Conservation (phyloP, 148 eudicot species). For the Simmondsia chinensis region DNA sequence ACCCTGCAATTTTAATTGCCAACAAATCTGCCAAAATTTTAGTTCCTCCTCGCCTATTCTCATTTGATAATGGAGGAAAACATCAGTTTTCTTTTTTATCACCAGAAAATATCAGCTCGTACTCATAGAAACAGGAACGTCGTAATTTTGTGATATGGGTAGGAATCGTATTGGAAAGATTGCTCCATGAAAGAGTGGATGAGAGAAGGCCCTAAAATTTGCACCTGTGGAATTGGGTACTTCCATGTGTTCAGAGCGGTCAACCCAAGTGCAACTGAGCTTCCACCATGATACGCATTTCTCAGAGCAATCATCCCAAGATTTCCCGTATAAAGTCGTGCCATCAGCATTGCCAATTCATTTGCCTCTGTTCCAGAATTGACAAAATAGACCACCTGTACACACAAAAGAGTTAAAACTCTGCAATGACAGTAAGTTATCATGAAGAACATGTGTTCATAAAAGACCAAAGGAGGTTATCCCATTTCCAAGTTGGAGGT, state of each 20-base stretch:
- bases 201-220: too few relatives aligned
- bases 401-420: constrained; percentile 3
- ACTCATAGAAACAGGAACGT: too few relatives aligned
- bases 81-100: too few relatives aligned
- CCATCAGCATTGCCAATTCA: constrained; percentile 93
- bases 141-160: too few relatives aligned
- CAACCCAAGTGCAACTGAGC: constrained; percentile 66
- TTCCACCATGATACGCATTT: constrained; percentile 99
- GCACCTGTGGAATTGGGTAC: constrained; percentile 94
- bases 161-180: too few relatives aligned
- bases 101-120: too few relatives aligned
- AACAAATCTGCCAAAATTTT: too few relatives aligned
- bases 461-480: too few relatives aligned
- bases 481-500: too few relatives aligned
- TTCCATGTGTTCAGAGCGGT: constrained; percentile 97
- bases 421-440: background rate
- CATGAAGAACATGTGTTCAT: too few relatives aligned
- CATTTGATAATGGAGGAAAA: too few relatives aligned
- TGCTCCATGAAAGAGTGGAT: too few relatives aligned
- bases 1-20: constrained; percentile 54
- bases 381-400: constrained; percentile 95
- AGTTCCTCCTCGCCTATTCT: background rate
- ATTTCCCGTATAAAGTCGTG: constrained; percentile 78
- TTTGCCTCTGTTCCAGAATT: constrained; percentile 99
- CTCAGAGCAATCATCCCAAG: constrained; percentile 84